phyloP scores from a whole-genome alignment of 345 rosid species.

The Limnanthes douglasii region DNA sequence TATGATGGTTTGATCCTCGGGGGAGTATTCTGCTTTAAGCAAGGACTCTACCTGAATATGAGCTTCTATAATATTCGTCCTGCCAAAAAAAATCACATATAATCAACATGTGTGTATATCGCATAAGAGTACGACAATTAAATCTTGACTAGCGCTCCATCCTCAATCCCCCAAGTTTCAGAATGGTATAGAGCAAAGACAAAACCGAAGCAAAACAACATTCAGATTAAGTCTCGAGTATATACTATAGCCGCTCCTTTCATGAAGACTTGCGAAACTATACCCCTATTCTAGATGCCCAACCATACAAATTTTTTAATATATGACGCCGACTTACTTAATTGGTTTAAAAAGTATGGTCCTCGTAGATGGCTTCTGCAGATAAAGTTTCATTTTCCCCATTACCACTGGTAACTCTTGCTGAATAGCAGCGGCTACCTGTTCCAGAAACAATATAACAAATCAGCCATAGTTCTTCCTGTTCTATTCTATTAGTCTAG shows the following conservation, averaged over 20 bases:
- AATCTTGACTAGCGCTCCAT: not conserved
- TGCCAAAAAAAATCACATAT: slow-evolving; percentile 13
- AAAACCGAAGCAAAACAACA: not conserved
- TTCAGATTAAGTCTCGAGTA: no score
- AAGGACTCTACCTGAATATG: slow-evolving; percentile 67
- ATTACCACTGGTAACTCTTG: slow-evolving; percentile 58
- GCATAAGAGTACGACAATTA: not conserved
- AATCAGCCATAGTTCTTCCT: slow-evolving; percentile 2
- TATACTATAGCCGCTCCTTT: no score
- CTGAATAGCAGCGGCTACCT: slow-evolving; percentile 66
- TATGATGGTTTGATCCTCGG: slow-evolving; percentile 53
- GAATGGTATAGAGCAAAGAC: not conserved
- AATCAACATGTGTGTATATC: not conserved
- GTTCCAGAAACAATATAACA: slow-evolving; percentile 9
- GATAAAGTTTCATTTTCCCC: slow-evolving; percentile 85
- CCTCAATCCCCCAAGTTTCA: not conserved
- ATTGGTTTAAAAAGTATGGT: slow-evolving; percentile 86
- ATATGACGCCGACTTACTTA: slow-evolving; percentile 48
- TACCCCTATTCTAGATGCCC: no score
- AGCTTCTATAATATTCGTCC: slow-evolving; percentile 96
- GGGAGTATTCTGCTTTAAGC: slow-evolving; percentile 56
- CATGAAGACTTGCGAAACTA: no score
- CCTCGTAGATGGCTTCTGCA: slow-evolving; percentile 75
- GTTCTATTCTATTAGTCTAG: no score
- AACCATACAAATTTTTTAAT: not conserved